These are phyloP conservation scores for Eutypa lata DNA, from an alignment of 2,329 filamentous ascomycete genomes.

Conservation along the genomic window DNA sequence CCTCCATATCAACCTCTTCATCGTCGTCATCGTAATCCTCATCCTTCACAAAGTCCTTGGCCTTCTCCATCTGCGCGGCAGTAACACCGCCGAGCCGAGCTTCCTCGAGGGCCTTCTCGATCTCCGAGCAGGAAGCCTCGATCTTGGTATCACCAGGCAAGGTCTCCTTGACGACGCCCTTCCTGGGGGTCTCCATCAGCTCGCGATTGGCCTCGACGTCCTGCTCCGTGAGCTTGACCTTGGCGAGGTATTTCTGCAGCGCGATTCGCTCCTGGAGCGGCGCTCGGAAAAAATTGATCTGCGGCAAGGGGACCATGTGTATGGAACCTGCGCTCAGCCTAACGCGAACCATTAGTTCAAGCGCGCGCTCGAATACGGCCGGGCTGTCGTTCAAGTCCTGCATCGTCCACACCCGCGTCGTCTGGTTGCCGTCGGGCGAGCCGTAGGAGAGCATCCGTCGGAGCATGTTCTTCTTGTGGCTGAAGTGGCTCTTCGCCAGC, in stretches of 20 bases:
- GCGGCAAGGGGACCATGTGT: slow-evolving; percentile 23
- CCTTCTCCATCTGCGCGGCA: not conserved
- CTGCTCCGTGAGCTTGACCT: slow-evolving; percentile 8
- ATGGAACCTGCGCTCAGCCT: slow-evolving; percentile 16
- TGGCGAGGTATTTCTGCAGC: slow-evolving; percentile 9
- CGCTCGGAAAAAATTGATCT: slow-evolving; percentile 18
- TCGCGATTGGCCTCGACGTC: slow-evolving; percentile 6
- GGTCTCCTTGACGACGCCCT: not conserved
- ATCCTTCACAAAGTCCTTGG: not conserved
- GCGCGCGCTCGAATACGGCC: slow-evolving; percentile 22
- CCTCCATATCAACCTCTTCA: not conserved
- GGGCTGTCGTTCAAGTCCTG: slow-evolving; percentile 15
- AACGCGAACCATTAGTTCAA: slow-evolving; percentile 25
- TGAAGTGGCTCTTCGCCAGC: slow-evolving; percentile 14
- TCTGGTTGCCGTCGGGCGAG: not conserved
- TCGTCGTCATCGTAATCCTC: not conserved
- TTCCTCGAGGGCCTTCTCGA: not conserved
- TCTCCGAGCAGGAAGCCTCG: not conserved
- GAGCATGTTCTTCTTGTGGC: slow-evolving; percentile 21
- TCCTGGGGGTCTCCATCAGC: not conserved
- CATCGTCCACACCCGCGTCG: slow-evolving; percentile 6
- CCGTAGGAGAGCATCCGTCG: slow-evolving; percentile 21
- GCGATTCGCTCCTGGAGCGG: not conserved
- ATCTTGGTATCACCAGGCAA: not conserved
- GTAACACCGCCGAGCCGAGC: not conserved